These are phyloP conservation scores for Pyrenophora graminea DNA, from an alignment of 2,329 filamentous ascomycete species.

Conservation along the genomic window DNA sequence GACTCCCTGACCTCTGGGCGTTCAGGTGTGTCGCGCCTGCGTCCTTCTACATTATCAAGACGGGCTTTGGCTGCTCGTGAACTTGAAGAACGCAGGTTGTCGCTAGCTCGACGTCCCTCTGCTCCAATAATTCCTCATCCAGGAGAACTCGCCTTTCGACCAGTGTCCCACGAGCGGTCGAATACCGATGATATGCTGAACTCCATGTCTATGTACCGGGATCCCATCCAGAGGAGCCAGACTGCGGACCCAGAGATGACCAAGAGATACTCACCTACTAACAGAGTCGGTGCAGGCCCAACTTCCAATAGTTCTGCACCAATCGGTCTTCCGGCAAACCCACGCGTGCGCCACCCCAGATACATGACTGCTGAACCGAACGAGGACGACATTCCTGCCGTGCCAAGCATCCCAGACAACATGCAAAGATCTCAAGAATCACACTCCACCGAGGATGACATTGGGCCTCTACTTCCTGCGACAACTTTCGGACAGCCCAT, in stretches of 20 bases:
- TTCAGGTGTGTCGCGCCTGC: constrained; percentile 30
- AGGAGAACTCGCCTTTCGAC: constrained; percentile 51
- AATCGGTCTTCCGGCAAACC: constrained; percentile 85
- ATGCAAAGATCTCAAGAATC: constrained; percentile 33
- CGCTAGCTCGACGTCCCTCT: constrained; percentile 73
- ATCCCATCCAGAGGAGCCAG: constrained; percentile 60
- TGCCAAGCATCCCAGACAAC: constrained; percentile 61
- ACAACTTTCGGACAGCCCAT: constrained; percentile 52
- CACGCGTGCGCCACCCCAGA: constrained; percentile 81
- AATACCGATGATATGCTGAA: constrained; percentile 49
- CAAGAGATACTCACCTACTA: constrained; percentile 44
- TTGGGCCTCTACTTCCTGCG: constrained; percentile 54
- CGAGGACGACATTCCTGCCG: constrained; percentile 57
- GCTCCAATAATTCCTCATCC: constrained; percentile 82
- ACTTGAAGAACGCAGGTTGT: constrained; percentile 84
- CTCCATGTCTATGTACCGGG: constrained; percentile 41
- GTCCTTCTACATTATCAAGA: constrained; percentile 42
- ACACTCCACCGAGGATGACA: constrained; percentile 44
- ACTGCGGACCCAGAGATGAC: constrained; percentile 65
- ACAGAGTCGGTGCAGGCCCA: constrained; percentile 38
- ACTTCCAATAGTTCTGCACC: constrained; percentile 58
- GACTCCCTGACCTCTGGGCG: constrained; percentile 42
- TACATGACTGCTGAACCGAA: constrained; percentile 64
- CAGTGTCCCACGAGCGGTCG: constrained; percentile 39
- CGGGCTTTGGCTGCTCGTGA: constrained; percentile 68